A percentile compares a stretch with the other conserved stretches of the same genome.
Evolutionary conservation across 2,329 filamentous ascomycete genomes (phyloP).

Genomic region (Trichophaea hybrida): DNA sequence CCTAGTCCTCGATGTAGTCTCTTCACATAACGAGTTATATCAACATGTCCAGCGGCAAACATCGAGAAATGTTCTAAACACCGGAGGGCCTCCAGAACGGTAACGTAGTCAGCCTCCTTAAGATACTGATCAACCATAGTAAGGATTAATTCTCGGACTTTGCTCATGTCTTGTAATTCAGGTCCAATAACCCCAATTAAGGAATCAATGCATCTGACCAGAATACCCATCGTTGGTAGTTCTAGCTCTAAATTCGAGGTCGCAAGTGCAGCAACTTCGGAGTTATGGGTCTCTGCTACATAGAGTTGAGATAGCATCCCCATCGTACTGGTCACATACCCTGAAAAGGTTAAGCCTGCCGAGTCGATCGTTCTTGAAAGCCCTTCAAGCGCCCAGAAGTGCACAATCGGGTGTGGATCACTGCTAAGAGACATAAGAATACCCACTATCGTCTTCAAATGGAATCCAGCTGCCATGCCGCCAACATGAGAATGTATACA

Average conservation of each 20-base stretch:
- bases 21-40: constrained; percentile 70
- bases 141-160: constrained; percentile 82
- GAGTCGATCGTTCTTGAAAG: constrained; percentile 77
- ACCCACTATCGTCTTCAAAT: constrained; percentile 91
- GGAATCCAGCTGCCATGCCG: constrained; percentile 91
- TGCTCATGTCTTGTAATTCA: constrained; percentile 81
- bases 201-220: constrained; percentile 83
- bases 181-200: constrained; percentile 91
- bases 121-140: constrained; percentile 74
- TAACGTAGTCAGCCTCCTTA: constrained; percentile 52
- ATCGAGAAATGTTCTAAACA: constrained; percentile 85
- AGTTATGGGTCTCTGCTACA: constrained; percentile 77
- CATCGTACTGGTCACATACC: constrained; percentile 76
- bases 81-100: constrained; percentile 61
- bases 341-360: constrained; percentile 79
- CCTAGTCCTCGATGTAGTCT: constrained; percentile 64
- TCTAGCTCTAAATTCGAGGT: constrained; percentile 86
- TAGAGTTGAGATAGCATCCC: constrained; percentile 92
- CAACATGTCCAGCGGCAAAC: constrained; percentile 77
- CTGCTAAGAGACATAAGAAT: constrained; percentile 96
- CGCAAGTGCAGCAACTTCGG: constrained; percentile 62
- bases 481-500: constrained; percentile 91
- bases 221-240: constrained; percentile 63
- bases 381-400: constrained; percentile 91
- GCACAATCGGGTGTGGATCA: constrained; percentile 85